Conservation (phyloP, 2,329 filamentous ascomycete genomes). For the Rutstroemia sp. region DNA sequence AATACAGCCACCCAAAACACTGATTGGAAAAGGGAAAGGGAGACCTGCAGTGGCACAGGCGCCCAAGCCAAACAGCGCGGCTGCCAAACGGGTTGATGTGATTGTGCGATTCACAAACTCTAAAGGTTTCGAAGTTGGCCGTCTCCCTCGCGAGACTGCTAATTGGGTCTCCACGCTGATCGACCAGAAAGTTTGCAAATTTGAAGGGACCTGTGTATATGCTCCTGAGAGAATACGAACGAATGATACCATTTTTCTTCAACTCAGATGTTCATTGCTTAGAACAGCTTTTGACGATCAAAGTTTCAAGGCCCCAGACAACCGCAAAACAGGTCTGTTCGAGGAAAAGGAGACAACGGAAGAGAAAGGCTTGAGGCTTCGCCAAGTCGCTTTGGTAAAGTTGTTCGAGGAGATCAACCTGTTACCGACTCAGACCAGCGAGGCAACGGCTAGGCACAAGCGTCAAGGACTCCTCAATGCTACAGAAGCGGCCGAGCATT, state of each 20-base stretch:
- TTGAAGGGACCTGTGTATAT: constrained; percentile 84
- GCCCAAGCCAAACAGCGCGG: constrained; percentile 32
- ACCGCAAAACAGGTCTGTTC: constrained; percentile 66
- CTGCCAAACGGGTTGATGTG: constrained; percentile 67
- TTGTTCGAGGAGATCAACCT: constrained; percentile 86
- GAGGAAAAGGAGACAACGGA: constrained; percentile 80
- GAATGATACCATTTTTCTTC: constrained; percentile 91
- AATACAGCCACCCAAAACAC: constrained; percentile 49
- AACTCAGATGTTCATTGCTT: constrained; percentile 72
- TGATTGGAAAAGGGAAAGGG: constrained; percentile 39
- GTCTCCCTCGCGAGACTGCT: constrained; percentile 78
- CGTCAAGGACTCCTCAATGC: constrained; percentile 78
- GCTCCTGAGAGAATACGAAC: constrained; percentile 77
- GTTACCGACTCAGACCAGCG: constrained; percentile 66
- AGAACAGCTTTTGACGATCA: constrained; percentile 63
- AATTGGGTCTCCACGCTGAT: constrained; percentile 89
- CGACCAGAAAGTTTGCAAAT: constrained; percentile 81
- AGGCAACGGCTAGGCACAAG: constrained; percentile 67
- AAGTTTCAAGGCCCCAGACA: constrained; percentile 56
- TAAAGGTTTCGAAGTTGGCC: constrained; percentile 74
- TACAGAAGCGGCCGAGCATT: constrained; percentile 81
- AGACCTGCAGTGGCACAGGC: constrained; percentile 23
- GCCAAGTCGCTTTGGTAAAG: constrained; percentile 82
- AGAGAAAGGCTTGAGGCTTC: constrained; percentile 73
- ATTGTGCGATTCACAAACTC: constrained; percentile 85